Base-by-base conservation (phyloP, 139 green algal genomes). In the Bryopsis sp. region DNA sequence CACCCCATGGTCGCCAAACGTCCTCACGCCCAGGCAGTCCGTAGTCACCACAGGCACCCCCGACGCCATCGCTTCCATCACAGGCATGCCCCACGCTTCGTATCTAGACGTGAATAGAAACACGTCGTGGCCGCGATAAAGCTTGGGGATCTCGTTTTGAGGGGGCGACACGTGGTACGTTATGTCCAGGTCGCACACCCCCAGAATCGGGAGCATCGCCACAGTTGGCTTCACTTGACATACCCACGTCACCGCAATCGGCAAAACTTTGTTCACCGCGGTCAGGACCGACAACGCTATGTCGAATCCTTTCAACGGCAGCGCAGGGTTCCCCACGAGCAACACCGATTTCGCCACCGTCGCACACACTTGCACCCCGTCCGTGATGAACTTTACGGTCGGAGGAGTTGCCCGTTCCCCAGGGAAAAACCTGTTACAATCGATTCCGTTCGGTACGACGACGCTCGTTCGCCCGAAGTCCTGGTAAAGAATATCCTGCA, bases 71-170 rank as follows among this genome's bases (percentile, higher is more conserved):
- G 82, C 84, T 47, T 90, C 84, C 32, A 90, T 71, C n/a, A 90
- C 82, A n/a, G 84, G 84, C 84, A 90, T 87, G 47, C 84, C 84
- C 82, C 82, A 90, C 1, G 84, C 84, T 65, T 90, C 84, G 37
- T 90, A 90, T 11, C 67, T 75, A 8, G 64, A 81, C 22, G 79
- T 83, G 73, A 90, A 90, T 28, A 90, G 64, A 29, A 90, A 78
- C 15, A 65, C 76, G 58, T 84, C 74, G 61, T 90, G 78, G 22
- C 82, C 80, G 31, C 76, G 68, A 76, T 90, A 90, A 67, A 87
- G 67, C 11, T 6, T 62, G 2, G 84, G 82, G 57, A 90, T 74
- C 1, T 67, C 32, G 0, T 78, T 74, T 76, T 90, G 79, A 31
- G 36, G 31, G 0, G 69, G 74, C 4, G 64, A 54, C 46, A 82